A percentile compares a stretch with the other conserved stretches of the same genome.
phyloP scores from a whole-genome alignment of 352 stramenopile genomes.

The Albugo candida region DNA sequence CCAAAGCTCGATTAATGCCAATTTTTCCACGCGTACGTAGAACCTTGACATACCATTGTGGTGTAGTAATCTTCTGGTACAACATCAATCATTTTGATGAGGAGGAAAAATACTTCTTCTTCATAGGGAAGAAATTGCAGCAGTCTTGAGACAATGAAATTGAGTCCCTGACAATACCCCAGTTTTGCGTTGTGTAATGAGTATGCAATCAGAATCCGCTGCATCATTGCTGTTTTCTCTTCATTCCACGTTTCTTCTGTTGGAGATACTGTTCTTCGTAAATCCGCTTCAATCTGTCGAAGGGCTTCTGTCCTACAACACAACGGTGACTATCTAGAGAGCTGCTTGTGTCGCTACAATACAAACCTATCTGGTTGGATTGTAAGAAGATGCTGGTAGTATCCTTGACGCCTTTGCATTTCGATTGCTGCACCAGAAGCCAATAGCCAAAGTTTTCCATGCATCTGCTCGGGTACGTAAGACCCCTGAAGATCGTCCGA shows the following conservation, averaged over 20 bases:
- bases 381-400: slow-evolving; percentile 29
- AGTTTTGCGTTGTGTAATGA: slow-evolving; percentile 59
- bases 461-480: slow-evolving; percentile 34
- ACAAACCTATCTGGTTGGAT: slow-evolving; percentile 22
- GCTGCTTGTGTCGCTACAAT: neutral
- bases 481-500: slow-evolving; percentile 32
- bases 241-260: slow-evolving; percentile 51
- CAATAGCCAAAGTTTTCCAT: slow-evolving; percentile 69
- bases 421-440: slow-evolving; percentile 45
- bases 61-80: slow-evolving; percentile 79
- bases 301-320: slow-evolving; percentile 31
- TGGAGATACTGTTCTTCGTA: slow-evolving; percentile 47
- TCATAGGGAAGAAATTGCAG: slow-evolving; percentile 41
- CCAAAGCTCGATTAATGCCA: neutral
- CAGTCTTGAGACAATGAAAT: slow-evolving; percentile 68
- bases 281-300: slow-evolving; percentile 68
- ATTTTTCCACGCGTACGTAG: neutral
- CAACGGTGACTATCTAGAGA: neutral
- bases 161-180: slow-evolving; percentile 77
- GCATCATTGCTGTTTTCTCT: slow-evolving; percentile 50
- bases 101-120: slow-evolving; percentile 67
- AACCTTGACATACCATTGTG: slow-evolving; percentile 40
- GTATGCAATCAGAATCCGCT: slow-evolving; percentile 67
- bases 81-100: slow-evolving; percentile 54
- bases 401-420: slow-evolving; percentile 32